Percentiles rank a stretch among this genome's conserved stretches.
These are phyloP conservation scores for Collybiopsis confluens DNA, from an alignment of 768 basidiomycete genomes.

Conservation along the genomic window DNA sequence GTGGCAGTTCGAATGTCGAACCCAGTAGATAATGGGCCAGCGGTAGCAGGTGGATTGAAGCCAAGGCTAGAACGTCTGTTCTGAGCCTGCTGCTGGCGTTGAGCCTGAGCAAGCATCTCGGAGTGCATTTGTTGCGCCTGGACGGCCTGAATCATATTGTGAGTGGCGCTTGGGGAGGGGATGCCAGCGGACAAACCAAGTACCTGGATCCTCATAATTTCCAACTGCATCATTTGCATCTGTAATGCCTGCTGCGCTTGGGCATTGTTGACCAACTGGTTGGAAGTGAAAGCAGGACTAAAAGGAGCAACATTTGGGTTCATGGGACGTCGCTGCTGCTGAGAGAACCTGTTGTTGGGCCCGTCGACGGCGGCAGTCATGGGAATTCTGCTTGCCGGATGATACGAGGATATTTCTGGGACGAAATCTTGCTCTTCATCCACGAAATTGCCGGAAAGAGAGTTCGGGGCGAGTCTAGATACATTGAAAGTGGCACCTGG, in stretches of 20 bases:
- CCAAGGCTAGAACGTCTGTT: conserved; percentile 44
- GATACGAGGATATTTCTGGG: conserved; percentile 48
- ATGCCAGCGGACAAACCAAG: conserved; percentile 15
- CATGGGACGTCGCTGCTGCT: conserved; percentile 58
- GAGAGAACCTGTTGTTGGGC: conserved; percentile 59
- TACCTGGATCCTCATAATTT: conserved; percentile 79
- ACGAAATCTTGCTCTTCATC: conserved; percentile 61
- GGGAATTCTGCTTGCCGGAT: conserved; percentile 40
- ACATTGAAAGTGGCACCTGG: conserved; percentile 61
- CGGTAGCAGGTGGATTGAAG: conserved; percentile 62
- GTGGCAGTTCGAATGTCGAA: conserved; percentile 64
- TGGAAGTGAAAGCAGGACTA: conserved; percentile 43
- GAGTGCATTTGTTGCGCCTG: conserved; percentile 78
- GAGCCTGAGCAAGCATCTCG: conserved; percentile 60
- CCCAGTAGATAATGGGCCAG: conserved; percentile 58
- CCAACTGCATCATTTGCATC: conserved; percentile 83
- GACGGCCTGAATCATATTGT: conserved; percentile 46
- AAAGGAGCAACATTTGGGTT: conserved; percentile 55
- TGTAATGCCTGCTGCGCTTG: conserved; percentile 65
- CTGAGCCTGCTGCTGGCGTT: conserved; percentile 39
- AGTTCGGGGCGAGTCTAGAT: conserved; percentile 48
- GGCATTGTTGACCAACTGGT: conserved; percentile 38
- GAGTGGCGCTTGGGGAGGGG: conserved; percentile 5
- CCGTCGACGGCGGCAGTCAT: conserved; percentile 74
- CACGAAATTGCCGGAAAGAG: conserved; percentile 37